Evolutionary conservation across 2,329 filamentous ascomycete species (phyloP).

Genomic region (Penicillium fuscoglaucum): DNA sequence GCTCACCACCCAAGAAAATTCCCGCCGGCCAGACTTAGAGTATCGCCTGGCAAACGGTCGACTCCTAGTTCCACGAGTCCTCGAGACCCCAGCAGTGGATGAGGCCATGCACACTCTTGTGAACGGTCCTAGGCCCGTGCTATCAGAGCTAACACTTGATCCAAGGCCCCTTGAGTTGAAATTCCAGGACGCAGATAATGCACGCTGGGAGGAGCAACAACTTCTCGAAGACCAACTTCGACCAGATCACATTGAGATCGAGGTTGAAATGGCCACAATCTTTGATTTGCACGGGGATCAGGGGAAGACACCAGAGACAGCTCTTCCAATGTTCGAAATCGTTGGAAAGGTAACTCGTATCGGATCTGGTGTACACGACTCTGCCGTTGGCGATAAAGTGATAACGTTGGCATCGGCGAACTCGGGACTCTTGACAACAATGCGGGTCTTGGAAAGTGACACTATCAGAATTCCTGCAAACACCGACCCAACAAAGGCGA

Average conservation of each 20-base stretch:
- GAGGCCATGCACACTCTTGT: slow-evolving; percentile 19
- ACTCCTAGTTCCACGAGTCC: slow-evolving; percentile 15
- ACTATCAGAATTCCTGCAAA: slow-evolving; percentile 16
- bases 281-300: slow-evolving; percentile 13
- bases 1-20: slow-evolving; percentile 14
- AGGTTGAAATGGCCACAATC: slow-evolving; percentile 18
- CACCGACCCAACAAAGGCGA: slow-evolving; percentile 8
- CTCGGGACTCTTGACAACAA: slow-evolving; percentile 12
- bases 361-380: slow-evolving; percentile 13
- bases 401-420: slow-evolving; percentile 13
- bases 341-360: slow-evolving; percentile 13
- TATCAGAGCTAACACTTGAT: slow-evolving; percentile 9
- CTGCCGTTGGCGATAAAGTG: slow-evolving; percentile 18
- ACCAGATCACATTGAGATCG: slow-evolving; percentile 14
- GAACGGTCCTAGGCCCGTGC: slow-evolving; percentile 16
- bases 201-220: slow-evolving; percentile 14
- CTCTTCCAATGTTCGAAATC: slow-evolving; percentile 19
- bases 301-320: slow-evolving; percentile 13
- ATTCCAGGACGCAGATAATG: slow-evolving; percentile 6
- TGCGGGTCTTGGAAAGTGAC: slow-evolving; percentile 15
- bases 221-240: background rate
- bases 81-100: slow-evolving; percentile 13
- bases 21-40: slow-evolving; percentile 16
- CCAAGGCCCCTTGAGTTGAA: slow-evolving; percentile 16
- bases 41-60: slow-evolving; percentile 17